Base-by-base conservation (phyloP, 169 alveolate genomes). In the Plasmodium vivax region DNA sequence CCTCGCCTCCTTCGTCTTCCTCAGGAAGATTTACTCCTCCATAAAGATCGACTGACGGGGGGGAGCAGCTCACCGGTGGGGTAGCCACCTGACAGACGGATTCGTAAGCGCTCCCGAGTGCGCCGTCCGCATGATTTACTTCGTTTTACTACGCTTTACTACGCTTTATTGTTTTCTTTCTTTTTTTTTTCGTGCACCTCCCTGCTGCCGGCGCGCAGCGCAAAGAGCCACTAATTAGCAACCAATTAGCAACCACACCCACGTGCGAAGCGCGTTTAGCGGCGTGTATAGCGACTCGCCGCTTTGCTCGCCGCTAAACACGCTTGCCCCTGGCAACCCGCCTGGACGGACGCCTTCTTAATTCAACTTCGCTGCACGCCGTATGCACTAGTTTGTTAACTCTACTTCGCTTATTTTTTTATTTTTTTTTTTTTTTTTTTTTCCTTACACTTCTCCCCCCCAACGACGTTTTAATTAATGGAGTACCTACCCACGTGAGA, bases 1-100 rank as follows among this genome's bases (percentile, higher is more conserved):
- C 77, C 74, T 96, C 83, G 97, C 98, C 2, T 92, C 98, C 7
- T 97, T 96, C 94, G 82, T 93, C 83, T 97, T 96, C 73, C 91
- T 97, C 34, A 93, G 97, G 92, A 95, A 94, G 56, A 96, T 97
- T 47, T 97, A 96, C 75, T 95, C 97, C 10, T 87, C 97, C 72
- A 96, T 96, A 41, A 96, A 96, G 81, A 95, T 95, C 54, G 98
- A 96, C 74, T 96, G 82, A 79, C 2, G 1, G 23, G 34, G 8
- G 45, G 4, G 6, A 38, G 1, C 45, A 38, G 45, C 8, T 38
- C 10, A 5, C 6, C 6, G 45, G 6, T 38, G 45, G 45, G 27
- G 27, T 23, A 23, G 27, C 27, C 27, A 23, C 27, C 27, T 23
- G 27, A 23, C 27, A 23, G 27, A 38, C 0, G 5, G 3, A 47